Conservation (phyloP, 192 early-diverging fungal species). For the Linnemannia exigua region DNA sequence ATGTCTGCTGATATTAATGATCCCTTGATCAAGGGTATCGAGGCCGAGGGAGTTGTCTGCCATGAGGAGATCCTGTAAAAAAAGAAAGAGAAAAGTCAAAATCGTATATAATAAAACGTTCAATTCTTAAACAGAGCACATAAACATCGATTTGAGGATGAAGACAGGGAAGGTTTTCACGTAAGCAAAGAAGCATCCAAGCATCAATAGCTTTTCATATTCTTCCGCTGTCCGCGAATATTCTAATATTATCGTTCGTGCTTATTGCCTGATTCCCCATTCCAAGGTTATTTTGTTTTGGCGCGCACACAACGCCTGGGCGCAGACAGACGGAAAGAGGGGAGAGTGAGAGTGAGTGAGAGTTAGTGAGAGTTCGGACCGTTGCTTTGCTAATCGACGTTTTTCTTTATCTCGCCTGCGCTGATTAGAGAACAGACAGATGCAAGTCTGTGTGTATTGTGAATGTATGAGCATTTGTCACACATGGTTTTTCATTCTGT, state of each 20-base stretch:
- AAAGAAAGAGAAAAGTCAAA: slow-evolving; percentile 19
- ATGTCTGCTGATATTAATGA: slow-evolving; percentile 91
- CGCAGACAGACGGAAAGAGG: too few relatives aligned
- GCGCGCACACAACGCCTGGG: too few relatives aligned
- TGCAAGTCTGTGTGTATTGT: neutral
- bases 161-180: too few relatives aligned
- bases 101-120: neutral
- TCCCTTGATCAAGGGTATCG: slow-evolving; percentile 90
- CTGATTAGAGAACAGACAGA: neutral
- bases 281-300: neutral
- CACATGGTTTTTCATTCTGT: neutral
- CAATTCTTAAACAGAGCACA: neutral
- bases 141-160: neutral
- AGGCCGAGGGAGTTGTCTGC: slow-evolving; percentile 90
- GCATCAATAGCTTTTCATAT: too few relatives aligned
- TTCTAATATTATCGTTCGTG: neutral
- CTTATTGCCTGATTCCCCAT: neutral
- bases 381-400: neutral
- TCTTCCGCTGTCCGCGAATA: neutral
- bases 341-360: too few relatives aligned
- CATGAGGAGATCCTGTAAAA: slow-evolving; percentile 80
- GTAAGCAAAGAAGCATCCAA: too few relatives aligned
- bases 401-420: neutral
- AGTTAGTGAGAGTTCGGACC: too few relatives aligned
- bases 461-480: neutral